Conservation (phyloP, 2,329 filamentous ascomycete genomes). For the Tothia fuscella region DNA sequence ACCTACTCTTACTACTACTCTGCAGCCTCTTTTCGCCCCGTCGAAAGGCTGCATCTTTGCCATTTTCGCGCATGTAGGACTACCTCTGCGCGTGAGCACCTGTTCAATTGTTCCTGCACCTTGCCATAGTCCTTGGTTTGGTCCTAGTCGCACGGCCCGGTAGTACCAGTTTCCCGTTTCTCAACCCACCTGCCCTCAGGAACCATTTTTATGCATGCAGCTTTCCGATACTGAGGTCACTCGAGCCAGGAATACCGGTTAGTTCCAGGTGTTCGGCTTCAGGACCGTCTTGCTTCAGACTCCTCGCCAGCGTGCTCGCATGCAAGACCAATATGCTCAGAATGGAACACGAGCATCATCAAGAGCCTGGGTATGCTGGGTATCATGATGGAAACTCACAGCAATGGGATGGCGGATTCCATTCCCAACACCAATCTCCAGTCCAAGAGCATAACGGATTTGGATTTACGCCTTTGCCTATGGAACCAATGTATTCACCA, state of each 20-base stretch:
- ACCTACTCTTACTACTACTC: not conserved
- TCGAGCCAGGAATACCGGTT: conserved; percentile 5
- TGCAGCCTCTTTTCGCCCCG: not conserved
- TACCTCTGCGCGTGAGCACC: not conserved
- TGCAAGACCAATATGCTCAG: conserved; percentile 30
- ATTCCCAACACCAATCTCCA: conserved; percentile 26
- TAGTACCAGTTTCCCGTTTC: conserved; percentile 2
- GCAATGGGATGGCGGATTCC: conserved; percentile 18
- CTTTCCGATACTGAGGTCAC: conserved; percentile 9
- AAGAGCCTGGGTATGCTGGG: conserved; percentile 18
- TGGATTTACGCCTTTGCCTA: conserved; percentile 25
- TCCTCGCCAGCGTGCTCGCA: not conserved
- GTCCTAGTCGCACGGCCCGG: conserved; percentile 7
- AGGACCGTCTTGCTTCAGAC: conserved; percentile 1
- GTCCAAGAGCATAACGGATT: conserved; percentile 29
- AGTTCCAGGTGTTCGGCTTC: conserved; percentile 1
- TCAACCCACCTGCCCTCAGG: conserved; percentile 5
- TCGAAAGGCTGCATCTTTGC: conserved; percentile 1
- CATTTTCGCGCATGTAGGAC: conserved; percentile 4
- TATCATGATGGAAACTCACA: conserved; percentile 23
- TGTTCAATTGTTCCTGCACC: conserved; percentile 10
- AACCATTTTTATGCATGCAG: conserved; percentile 9
- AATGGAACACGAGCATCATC: conserved; percentile 28
- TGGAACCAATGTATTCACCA: conserved; percentile 27
- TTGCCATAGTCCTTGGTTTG: conserved; percentile 4